Evolutionary conservation across 2,329 filamentous ascomycete genomes (phyloP).

Genomic region (Fusarium goolgardi): DNA sequence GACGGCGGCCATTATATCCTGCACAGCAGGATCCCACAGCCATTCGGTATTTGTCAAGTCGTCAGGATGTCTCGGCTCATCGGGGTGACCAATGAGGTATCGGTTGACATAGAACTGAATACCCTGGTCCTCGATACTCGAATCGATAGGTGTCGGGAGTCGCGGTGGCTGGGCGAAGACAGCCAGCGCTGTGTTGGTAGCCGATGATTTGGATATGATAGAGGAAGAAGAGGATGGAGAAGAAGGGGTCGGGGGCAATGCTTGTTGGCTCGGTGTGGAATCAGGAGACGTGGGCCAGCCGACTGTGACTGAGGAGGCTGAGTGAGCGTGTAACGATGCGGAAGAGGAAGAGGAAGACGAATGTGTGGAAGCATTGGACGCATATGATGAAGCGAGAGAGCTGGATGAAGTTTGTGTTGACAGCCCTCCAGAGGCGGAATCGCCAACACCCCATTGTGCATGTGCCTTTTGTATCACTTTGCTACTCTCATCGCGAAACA

Average conservation of each 20-base stretch:
- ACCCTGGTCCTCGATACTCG: conserved; percentile 60
- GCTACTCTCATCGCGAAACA: conserved; percentile 74
- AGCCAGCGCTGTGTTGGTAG: neutral
- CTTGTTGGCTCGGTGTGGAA: conserved; percentile 27
- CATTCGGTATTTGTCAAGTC: conserved; percentile 54
- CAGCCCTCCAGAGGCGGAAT: conserved; percentile 32
- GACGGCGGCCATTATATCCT: conserved; percentile 66
- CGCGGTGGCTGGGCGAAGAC: conserved; percentile 20
- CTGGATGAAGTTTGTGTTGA: conserved; percentile 42
- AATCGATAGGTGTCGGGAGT: conserved; percentile 51
- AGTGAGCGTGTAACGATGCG: conserved; percentile 21
- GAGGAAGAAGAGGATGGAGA: conserved; percentile 36
- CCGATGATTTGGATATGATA: conserved; percentile 9
- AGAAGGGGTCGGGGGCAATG: conserved; percentile 33
- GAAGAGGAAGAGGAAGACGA: conserved; percentile 27
- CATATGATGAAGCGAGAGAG: conserved; percentile 38
- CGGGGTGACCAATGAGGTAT: conserved; percentile 64
- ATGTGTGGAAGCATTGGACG: conserved; percentile 38
- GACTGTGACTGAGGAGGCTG: conserved; percentile 23
- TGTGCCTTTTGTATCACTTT: conserved; percentile 70
- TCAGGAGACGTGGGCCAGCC: conserved; percentile 41
- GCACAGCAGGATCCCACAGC: conserved; percentile 55
- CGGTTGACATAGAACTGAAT: conserved; percentile 64
- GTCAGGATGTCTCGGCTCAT: conserved; percentile 57
- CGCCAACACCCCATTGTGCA: conserved; percentile 59